These are phyloP conservation scores for Aspergillus chevalieri DNA, from an alignment of 2,329 filamentous ascomycete genomes.

Conservation along the genomic window DNA sequence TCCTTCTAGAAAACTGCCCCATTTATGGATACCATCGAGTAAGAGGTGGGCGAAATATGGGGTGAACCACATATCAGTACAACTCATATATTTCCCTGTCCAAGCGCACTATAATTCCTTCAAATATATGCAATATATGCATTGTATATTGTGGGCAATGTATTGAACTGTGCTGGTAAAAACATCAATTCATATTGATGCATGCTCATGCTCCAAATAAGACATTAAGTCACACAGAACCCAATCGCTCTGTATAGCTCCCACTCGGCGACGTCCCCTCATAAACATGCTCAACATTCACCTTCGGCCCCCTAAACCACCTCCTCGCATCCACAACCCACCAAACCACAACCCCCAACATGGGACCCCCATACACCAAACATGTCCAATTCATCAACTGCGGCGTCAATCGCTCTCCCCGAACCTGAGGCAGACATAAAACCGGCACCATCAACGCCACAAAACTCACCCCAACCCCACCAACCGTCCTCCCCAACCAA, in stretches of 20 bases:
- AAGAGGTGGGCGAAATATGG: too few species aligned
- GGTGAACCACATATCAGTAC: too few species aligned
- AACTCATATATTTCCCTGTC: too few species aligned
- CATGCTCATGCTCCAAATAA: background rate
- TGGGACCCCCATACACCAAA: conserved; percentile 60
- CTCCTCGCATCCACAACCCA: conserved; percentile 58
- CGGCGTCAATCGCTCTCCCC: conserved; percentile 48
- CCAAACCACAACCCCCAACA: conserved; percentile 55
- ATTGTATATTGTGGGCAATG: background rate
- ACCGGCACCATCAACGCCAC: conserved; percentile 63
- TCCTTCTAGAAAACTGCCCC: background rate
- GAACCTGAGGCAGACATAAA: conserved; percentile 57
- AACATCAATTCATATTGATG: background rate
- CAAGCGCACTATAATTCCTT: background rate
- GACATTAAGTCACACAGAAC: background rate
- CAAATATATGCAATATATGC: background rate
- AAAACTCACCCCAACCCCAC: conserved; percentile 52
- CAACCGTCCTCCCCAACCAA: conserved; percentile 50
- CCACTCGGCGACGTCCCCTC: conserved; percentile 13
- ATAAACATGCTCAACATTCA: conserved; percentile 55
- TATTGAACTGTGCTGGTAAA: background rate
- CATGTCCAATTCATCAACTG: conserved; percentile 63
- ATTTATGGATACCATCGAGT: too few species aligned
- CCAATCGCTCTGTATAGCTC: conserved; percentile 2
- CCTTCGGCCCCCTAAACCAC: conserved; percentile 66